Conservation (phyloP, 139 green algal genomes). For the Mesotaenium endlicherianum region DNA sequence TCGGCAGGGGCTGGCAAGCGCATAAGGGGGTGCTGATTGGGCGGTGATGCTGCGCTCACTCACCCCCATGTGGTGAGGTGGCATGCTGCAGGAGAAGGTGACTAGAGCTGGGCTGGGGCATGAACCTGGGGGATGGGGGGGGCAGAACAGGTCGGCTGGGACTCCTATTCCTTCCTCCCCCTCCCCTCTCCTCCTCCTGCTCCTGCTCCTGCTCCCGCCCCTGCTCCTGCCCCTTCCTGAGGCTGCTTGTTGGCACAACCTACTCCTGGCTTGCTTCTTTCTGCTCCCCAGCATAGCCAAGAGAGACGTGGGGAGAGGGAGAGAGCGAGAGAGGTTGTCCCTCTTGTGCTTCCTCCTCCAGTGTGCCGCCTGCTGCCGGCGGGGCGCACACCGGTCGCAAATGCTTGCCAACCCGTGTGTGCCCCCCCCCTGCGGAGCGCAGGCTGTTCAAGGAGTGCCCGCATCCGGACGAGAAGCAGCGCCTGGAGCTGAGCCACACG, state of each 20-base stretch:
- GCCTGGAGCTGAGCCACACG: conserved; percentile 25
- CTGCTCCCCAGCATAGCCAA: background rate
- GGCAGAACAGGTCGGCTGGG: too few species aligned
- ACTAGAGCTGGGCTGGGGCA: background rate
- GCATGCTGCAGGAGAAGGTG: background rate
- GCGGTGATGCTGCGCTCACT: background rate
- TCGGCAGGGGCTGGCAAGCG: background rate
- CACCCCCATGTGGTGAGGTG: background rate
- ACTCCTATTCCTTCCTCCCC: too few species aligned
- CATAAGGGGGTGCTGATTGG: background rate
- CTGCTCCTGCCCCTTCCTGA: background rate
- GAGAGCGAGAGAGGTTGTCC: background rate
- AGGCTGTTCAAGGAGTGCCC: conserved; percentile 44
- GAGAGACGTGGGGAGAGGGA: background rate
- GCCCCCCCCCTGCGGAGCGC: too few species aligned
- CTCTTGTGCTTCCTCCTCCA: background rate
- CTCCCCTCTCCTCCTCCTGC: too few species aligned
- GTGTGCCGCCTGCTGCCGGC: background rate
- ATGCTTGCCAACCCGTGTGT: background rate
- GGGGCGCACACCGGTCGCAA: background rate
- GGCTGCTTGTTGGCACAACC: background rate
- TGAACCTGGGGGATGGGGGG: too few species aligned
- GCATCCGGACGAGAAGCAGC: conserved; percentile 46
- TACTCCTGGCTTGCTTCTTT: too few species aligned
- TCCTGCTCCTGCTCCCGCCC: background rate